A percentile compares a stretch with the other conserved stretches of the same genome.
phyloP scores from a whole-genome alignment of 768 basidiomycete species.

The Piloderma croceum region DNA sequence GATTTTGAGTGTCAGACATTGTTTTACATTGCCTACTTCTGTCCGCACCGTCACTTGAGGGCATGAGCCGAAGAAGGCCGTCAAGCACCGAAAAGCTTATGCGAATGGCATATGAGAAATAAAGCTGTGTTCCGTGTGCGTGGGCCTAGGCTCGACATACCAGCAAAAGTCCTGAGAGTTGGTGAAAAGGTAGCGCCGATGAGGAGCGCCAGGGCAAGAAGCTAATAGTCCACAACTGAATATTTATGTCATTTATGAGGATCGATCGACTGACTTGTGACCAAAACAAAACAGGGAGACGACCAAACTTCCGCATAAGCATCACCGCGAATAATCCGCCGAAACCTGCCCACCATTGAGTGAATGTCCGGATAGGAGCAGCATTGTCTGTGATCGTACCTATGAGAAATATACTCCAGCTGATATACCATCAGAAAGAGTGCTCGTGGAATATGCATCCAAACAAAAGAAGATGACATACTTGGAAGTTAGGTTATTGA shows the following conservation, averaged over 20 bases:
- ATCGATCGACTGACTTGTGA: conserved; percentile 56
- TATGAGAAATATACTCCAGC: conserved; percentile 62
- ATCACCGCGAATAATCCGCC: conserved; percentile 61
- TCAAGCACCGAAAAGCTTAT: conserved; percentile 31
- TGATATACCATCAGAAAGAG: conserved; percentile 19
- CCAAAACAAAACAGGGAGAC: conserved; percentile 68
- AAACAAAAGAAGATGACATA: too few relatives aligned
- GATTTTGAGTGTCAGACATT: too few relatives aligned
- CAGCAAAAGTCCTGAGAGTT: conserved; percentile 50
- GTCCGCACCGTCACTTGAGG: too few relatives aligned
- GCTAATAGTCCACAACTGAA: too few relatives aligned
- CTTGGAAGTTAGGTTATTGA: conserved; percentile 62
- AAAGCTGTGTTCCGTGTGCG: too few relatives aligned
- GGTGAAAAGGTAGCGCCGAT: conserved; percentile 56
- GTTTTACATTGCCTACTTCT: too few relatives aligned
- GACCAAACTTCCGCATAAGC: conserved; percentile 56
- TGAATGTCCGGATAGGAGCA: too few relatives aligned
- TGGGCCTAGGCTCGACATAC: too few relatives aligned
- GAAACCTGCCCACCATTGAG: conserved; percentile 38
- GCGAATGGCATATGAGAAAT: too few relatives aligned
- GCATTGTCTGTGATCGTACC: too few relatives aligned
- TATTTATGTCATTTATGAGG: too few relatives aligned
- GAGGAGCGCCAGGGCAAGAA: conserved; percentile 53
- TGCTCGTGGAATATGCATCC: background rate
- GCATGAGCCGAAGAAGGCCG: conserved; percentile 25